Percentiles rank a stretch among this genome's conserved stretches.
phyloP scores from a whole-genome alignment of 768 basidiomycete genomes.

The Boletus barrowsii region DNA sequence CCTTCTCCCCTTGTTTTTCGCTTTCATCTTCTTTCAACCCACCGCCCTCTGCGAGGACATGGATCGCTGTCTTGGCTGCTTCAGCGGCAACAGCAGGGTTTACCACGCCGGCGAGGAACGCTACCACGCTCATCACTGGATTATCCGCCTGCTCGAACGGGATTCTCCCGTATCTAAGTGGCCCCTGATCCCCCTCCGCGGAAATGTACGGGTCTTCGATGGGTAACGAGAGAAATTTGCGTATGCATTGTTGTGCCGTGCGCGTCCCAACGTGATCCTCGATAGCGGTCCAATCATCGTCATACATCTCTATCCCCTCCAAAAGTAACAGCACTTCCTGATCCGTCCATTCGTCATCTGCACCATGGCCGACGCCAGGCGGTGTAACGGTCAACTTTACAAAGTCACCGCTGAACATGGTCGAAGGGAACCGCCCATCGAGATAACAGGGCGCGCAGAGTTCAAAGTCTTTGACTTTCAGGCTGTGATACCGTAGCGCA shows the following conservation, averaged over 20 bases:
- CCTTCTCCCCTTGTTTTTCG: conserved; percentile 27
- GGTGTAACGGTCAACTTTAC: conserved; percentile 65
- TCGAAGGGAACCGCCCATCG: conserved; percentile 93
- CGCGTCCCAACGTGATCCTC: conserved; percentile 92
- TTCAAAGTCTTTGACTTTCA: conserved; percentile 89
- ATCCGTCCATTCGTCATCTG: conserved; percentile 80
- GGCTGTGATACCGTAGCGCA: conserved; percentile 80
- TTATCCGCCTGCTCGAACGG: conserved; percentile 96
- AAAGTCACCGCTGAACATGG: conserved; percentile 97
- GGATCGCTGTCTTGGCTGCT: conserved; percentile 87
- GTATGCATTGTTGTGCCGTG: conserved; percentile 91
- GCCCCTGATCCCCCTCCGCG: conserved; percentile 71
- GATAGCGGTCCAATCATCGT: conserved; percentile 93
- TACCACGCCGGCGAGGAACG: conserved; percentile 92
- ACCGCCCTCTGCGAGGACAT: conserved; percentile 68
- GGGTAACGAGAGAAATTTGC: conserved; percentile 91
- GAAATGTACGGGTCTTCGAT: conserved; percentile 94
- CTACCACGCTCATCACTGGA: conserved; percentile 97
- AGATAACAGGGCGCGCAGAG: conserved; percentile 92
- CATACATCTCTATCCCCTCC: conserved; percentile 98
- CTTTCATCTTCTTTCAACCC: conserved; percentile 37
- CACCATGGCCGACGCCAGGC: conserved; percentile 34
- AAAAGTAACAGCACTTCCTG: conserved; percentile 85
- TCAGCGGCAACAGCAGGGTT: conserved; percentile 88
- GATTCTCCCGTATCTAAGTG: conserved; percentile 70